These are phyloP conservation scores for Penicillium manginii DNA, from an alignment of 495 filamentous ascomycete species.

Conservation along the genomic window DNA sequence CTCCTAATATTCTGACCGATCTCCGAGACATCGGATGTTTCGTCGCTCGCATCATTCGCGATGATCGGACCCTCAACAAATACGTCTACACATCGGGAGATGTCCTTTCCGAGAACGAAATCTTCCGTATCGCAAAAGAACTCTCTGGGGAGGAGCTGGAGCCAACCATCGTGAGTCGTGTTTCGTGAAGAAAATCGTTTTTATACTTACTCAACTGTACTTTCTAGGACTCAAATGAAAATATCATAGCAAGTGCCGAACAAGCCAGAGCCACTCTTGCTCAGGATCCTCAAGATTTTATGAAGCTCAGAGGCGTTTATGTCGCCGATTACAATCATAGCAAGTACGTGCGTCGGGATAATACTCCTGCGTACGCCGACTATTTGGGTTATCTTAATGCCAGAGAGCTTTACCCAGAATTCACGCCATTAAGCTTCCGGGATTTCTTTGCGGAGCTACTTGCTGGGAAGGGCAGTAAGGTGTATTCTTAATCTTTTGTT, in stretches of 20 bases:
- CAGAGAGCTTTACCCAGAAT: constrained; percentile 49
- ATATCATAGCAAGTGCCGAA: not conserved
- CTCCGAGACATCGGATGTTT: constrained; percentile 46
- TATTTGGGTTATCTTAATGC: constrained; percentile 51
- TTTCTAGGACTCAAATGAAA: not conserved
- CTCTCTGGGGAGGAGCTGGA: constrained; percentile 2
- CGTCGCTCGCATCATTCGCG: constrained; percentile 45
- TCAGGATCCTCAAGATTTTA: not conserved
- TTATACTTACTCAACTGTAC: not conserved
- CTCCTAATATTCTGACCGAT: constrained; percentile 37
- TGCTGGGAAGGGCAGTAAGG: not conserved
- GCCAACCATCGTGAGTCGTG: not conserved
- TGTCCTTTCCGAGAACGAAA: not conserved
- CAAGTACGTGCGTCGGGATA: constrained; percentile 44
- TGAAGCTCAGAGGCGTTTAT: not conserved
- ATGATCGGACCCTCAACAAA: constrained; percentile 46
- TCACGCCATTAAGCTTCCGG: constrained; percentile 25
- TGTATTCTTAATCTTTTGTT: not conserved
- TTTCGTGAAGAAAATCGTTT: not conserved
- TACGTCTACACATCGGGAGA: not conserved
- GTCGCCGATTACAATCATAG: constrained; percentile 35
- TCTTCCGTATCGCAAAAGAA: not conserved
- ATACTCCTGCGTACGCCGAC: constrained; percentile 42
- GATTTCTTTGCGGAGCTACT: constrained; percentile 16
- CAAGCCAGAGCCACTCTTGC: not conserved